These are phyloP conservation scores for Magnaporthiopsis poae DNA, from an alignment of 2,329 filamentous ascomycete species.

Conservation along the genomic window DNA sequence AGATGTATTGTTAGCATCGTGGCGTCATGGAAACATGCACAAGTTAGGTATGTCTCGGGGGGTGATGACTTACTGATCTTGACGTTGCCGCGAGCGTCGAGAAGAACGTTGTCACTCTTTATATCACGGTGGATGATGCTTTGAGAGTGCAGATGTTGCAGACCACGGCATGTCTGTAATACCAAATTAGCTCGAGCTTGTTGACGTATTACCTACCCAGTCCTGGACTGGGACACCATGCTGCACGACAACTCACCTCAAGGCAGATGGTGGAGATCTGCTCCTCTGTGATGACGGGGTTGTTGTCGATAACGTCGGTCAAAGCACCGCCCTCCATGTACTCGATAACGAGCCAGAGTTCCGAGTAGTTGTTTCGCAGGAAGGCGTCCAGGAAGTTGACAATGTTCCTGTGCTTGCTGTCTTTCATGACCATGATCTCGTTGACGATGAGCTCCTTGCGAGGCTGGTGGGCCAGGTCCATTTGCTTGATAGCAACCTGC, in stretches of 20 bases:
- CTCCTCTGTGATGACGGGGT: conserved; percentile 83
- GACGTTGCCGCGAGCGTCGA: conserved; percentile 88
- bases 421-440: conserved; percentile 99
- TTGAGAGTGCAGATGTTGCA: conserved; percentile 88
- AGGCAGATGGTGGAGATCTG: conserved; percentile 96
- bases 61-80: conserved; percentile 71
- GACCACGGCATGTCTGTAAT: conserved; percentile 77
- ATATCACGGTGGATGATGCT: conserved; percentile 99
- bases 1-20: background rate
- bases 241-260: conserved; percentile 54
- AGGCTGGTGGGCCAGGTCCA: conserved; percentile 95
- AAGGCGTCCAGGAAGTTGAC: conserved; percentile 98
- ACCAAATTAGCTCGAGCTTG: background rate
- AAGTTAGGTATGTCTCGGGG: background rate
- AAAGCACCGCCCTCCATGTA: conserved; percentile 98
- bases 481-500: conserved; percentile 97
- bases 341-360: conserved; percentile 99
- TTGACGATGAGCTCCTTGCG: conserved; percentile 98
- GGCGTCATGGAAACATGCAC: background rate
- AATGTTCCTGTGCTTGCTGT: conserved; percentile 95
- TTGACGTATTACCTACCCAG: background rate
- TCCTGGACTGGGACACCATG: background rate
- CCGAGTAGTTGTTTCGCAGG: conserved; percentile 82
- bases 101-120: conserved; percentile 95
- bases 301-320: conserved; percentile 98